A percentile compares a stretch with the other conserved stretches of the same genome.
These are phyloP conservation scores for Colletotrichum higginsianum DNA, from an alignment of 2,329 filamentous ascomycete genomes.

Conservation along the genomic window DNA sequence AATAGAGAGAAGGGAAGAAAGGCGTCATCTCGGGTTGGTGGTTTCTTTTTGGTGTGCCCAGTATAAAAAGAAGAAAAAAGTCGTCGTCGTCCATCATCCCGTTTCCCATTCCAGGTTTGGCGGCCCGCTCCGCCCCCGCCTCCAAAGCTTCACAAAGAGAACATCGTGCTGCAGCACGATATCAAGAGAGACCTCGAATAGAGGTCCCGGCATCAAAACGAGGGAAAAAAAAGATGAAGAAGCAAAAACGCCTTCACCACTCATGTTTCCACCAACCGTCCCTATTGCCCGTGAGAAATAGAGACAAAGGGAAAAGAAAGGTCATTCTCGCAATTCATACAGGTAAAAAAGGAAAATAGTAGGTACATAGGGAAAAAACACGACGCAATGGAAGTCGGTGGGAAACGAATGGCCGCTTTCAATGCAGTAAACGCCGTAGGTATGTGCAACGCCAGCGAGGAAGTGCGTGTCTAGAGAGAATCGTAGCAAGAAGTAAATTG, in stretches of 20 bases:
- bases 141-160: constrained; percentile 21
- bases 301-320: constrained; percentile 30
- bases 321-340: constrained; percentile 30
- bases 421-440: constrained; percentile 39
- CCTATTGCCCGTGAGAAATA: constrained; percentile 28
- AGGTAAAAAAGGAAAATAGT: constrained; percentile 20
- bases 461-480: constrained; percentile 35
- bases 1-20: background rate
- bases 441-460: constrained; percentile 37
- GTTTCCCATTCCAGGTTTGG: constrained; percentile 29
- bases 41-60: constrained; percentile 29
- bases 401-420: constrained; percentile 39
- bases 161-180: constrained; percentile 37
- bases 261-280: constrained; percentile 30
- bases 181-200: background rate
- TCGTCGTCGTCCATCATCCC: constrained; percentile 37
- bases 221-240: background rate
- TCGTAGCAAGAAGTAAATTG: background rate
- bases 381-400: constrained; percentile 23
- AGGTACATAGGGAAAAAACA: constrained; percentile 36
- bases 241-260: constrained; percentile 20
- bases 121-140: too few species aligned
- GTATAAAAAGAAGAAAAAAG: constrained; percentile 15
- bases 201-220: background rate
- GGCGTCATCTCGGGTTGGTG: constrained; percentile 23